A percentile compares a stretch with the other conserved stretches of the same genome.
These are phyloP conservation scores for Zygosaccharomyces lentus DNA, from an alignment of 805 yeast genomes.

Conservation along the genomic window DNA sequence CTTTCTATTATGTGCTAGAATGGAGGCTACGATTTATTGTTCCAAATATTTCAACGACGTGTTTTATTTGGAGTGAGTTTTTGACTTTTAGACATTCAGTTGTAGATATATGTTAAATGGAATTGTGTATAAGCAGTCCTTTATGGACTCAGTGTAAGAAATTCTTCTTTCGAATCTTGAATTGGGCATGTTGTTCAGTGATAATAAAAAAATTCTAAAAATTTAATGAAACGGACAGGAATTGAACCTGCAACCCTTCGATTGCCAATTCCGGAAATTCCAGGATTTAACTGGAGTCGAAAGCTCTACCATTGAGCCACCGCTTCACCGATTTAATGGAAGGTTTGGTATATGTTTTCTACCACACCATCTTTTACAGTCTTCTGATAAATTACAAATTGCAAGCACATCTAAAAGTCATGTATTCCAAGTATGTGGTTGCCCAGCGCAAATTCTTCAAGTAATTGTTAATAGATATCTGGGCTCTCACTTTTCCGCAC, in stretches of 20 bases:
- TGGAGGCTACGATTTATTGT: slow-evolving; percentile 80
- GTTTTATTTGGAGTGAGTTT: slow-evolving; percentile 45
- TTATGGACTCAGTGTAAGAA: too few relatives aligned
- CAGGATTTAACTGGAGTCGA: slow-evolving; percentile 45
- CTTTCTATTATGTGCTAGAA: slow-evolving; percentile 79
- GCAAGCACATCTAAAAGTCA: too few relatives aligned
- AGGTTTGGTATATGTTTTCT: background rate
- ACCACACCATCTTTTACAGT: too few relatives aligned
- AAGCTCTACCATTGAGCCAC: slow-evolving; percentile 61
- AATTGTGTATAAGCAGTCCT: too few relatives aligned
- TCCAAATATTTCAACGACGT: slow-evolving; percentile 70
- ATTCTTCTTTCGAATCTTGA: too few relatives aligned
- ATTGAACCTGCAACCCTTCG: slow-evolving; percentile 68
- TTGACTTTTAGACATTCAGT: background rate
- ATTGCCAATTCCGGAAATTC: slow-evolving; percentile 33
- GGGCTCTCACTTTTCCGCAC: background rate
- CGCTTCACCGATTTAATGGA: slow-evolving; percentile 37
- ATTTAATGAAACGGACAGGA: slow-evolving; percentile 57
- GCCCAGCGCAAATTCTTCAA: background rate
- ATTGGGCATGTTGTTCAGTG: too few relatives aligned
- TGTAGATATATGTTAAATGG: too few relatives aligned
- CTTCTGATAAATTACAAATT: background rate
- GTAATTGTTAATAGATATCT: too few relatives aligned
- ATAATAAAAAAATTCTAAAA: slow-evolving; percentile 4
- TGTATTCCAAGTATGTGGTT: too few relatives aligned